Percentiles rank a stretch among this genome's conserved stretches.
Evolutionary conservation across 352 stramenopile species (phyloP).

Genomic region (Peronospora tabacina): DNA sequence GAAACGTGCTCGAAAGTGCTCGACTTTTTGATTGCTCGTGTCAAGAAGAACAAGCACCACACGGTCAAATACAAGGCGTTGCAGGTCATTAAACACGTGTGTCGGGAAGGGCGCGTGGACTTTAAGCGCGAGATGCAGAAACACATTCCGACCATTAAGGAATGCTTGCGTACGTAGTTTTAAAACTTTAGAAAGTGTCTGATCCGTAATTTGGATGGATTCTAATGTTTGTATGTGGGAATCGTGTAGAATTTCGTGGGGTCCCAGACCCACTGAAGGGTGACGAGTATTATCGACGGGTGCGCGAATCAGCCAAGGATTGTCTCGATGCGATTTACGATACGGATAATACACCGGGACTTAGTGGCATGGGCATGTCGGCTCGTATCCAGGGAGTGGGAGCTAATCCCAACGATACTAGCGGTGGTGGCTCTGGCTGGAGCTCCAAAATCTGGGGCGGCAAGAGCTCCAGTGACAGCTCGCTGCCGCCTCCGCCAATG

Average conservation of each 20-base stretch:
- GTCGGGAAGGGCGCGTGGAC: slow-evolving; percentile 79
- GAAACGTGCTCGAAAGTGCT: slow-evolving; percentile 85
- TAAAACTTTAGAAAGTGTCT: not conserved
- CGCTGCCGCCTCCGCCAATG: slow-evolving; percentile 37
- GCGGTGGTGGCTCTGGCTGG: slow-evolving; percentile 41
- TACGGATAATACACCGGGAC: slow-evolving; percentile 58
- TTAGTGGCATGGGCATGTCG: slow-evolving; percentile 71
- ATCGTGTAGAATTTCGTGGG: slow-evolving; percentile 77
- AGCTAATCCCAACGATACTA: slow-evolving; percentile 44
- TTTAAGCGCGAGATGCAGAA: slow-evolving; percentile 91
- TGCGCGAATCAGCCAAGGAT: slow-evolving; percentile 91
- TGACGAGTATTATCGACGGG: slow-evolving; percentile 90
- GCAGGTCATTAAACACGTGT: slow-evolving; percentile 91
- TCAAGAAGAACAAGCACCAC: slow-evolving; percentile 94
- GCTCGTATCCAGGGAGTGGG: slow-evolving; percentile 74
- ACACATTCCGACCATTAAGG: slow-evolving; percentile 88
- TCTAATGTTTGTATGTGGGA: slow-evolving; percentile 6
- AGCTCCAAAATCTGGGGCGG: slow-evolving; percentile 63
- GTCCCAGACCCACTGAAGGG: slow-evolving; percentile 90
- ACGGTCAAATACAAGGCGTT: slow-evolving; percentile 93
- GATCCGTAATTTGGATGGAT: not conserved
- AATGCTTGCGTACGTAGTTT: slow-evolving; percentile 71
- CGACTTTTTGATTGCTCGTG: slow-evolving; percentile 86
- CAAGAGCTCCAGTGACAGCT: slow-evolving; percentile 54
- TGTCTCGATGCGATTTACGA: slow-evolving; percentile 93